Evolutionary conservation across 768 basidiomycete genomes (phyloP).

Genomic region (Paxillus ammoniavirescens): DNA sequence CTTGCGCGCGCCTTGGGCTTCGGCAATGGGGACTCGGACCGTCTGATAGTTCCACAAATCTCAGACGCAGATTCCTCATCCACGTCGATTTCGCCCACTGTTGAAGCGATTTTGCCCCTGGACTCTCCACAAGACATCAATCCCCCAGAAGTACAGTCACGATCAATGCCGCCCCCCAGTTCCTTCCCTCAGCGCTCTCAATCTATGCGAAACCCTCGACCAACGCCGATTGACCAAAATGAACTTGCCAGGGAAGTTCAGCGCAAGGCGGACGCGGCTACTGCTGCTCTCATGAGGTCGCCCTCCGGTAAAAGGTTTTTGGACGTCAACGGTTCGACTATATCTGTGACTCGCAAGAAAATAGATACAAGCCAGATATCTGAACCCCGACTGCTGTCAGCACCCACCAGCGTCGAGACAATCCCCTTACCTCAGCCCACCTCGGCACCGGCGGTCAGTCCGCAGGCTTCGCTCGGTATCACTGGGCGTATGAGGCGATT

Average conservation of each 20-base stretch:
- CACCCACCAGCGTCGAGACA: slow-evolving; percentile 66
- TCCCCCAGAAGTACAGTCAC: neutral
- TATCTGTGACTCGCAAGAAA: slow-evolving; percentile 49
- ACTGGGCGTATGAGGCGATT: slow-evolving; percentile 74
- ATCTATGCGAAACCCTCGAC: slow-evolving; percentile 39
- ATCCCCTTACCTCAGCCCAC: slow-evolving; percentile 48
- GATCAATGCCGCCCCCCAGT: slow-evolving; percentile 15
- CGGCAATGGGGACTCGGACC: slow-evolving; percentile 44
- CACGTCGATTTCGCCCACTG: slow-evolving; percentile 34
- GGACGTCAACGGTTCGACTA: slow-evolving; percentile 39
- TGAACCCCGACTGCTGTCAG: slow-evolving; percentile 61
- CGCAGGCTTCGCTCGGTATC: slow-evolving; percentile 48
- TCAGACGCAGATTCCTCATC: slow-evolving; percentile 27
- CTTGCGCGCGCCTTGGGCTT: slow-evolving; percentile 73
- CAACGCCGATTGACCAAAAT: slow-evolving; percentile 45
- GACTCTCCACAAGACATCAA: slow-evolving; percentile 16
- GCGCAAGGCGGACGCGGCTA: slow-evolving; percentile 66
- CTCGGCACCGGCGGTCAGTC: slow-evolving; percentile 35
- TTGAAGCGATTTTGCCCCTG: slow-evolving; percentile 29
- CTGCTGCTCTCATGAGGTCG: slow-evolving; percentile 53
- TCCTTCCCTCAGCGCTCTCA: slow-evolving; percentile 27
- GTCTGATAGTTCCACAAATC: slow-evolving; percentile 19
- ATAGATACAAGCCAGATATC: slow-evolving; percentile 66
- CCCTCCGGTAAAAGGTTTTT: slow-evolving; percentile 43
- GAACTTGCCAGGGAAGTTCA: slow-evolving; percentile 66